phyloP scores from a whole-genome alignment of 2,329 filamentous ascomycete genomes.

The Penicillium italicum region DNA sequence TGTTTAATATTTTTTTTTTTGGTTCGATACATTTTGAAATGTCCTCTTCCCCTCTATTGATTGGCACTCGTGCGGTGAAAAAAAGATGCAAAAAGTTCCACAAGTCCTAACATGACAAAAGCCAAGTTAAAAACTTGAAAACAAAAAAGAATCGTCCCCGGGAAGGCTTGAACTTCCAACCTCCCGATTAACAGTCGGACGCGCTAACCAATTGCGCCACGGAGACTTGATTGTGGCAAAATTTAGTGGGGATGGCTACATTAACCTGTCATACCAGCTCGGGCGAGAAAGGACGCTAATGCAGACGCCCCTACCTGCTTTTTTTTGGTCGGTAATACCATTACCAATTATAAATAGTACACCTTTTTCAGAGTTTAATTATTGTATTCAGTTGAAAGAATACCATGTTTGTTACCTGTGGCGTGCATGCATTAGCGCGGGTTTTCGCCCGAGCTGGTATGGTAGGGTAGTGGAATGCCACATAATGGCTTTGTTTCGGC shows the following conservation, averaged over 20 bases:
- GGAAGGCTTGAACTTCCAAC: slow-evolving; percentile 43
- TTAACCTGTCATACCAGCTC: no score
- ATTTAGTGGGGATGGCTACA: background rate
- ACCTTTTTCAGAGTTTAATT: no score
- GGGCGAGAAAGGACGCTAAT: no score
- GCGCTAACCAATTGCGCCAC: slow-evolving; percentile 37
- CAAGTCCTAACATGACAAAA: background rate
- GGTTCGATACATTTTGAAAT: background rate
- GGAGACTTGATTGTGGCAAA: slow-evolving; percentile 17
- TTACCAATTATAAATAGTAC: no score
- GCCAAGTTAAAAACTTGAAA: background rate
- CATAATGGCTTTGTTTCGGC: background rate
- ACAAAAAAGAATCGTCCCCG: slow-evolving; percentile 31
- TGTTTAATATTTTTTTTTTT: background rate
- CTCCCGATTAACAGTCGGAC: slow-evolving; percentile 38
- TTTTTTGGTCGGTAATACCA: no score
- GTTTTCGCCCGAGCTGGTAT: no score
- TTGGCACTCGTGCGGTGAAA: background rate
- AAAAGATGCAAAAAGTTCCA: background rate
- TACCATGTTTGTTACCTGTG: no score
- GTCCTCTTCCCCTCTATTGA: background rate
- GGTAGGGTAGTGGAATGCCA: no score
- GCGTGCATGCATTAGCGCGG: no score
- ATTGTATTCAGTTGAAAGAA: no score
- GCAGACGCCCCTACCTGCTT: no score